Conservation (phyloP, 2,329 filamentous ascomycete species). For the Penicillium sp. region DNA sequence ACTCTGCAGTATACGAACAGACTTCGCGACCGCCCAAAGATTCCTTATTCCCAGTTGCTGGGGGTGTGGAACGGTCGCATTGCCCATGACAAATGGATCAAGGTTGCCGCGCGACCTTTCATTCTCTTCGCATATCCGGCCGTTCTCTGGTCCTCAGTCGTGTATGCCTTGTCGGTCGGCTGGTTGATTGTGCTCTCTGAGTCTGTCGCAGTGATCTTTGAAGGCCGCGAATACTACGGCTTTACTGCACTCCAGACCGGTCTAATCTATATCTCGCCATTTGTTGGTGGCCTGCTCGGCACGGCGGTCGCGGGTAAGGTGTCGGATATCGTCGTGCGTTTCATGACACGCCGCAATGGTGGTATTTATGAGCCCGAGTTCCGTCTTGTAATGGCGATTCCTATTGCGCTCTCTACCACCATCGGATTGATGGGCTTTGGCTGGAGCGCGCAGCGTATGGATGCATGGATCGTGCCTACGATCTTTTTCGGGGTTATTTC, state of each 20-base stretch:
- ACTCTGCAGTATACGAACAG: slow-evolving; percentile 67
- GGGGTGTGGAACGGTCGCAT: slow-evolving; percentile 78
- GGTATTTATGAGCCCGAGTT: slow-evolving; percentile 96
- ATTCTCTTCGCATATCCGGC: slow-evolving; percentile 85
- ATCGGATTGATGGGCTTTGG: slow-evolving; percentile 93
- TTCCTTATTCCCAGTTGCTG: slow-evolving; percentile 75
- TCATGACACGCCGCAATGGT: slow-evolving; percentile 82
- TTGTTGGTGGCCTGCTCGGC: slow-evolving; percentile 85
- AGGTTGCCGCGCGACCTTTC: slow-evolving; percentile 77
- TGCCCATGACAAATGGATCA: slow-evolving; percentile 75
- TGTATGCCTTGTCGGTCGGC: slow-evolving; percentile 86
- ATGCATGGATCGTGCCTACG: slow-evolving; percentile 89
- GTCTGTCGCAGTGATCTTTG: slow-evolving; percentile 79
- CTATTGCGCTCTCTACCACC: slow-evolving; percentile 75
- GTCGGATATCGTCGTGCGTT: slow-evolving; percentile 80
- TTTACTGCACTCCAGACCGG: slow-evolving; percentile 82
- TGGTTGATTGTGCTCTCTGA: slow-evolving; percentile 97
- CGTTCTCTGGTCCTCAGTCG: slow-evolving; percentile 82
- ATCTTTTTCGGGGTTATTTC: slow-evolving; percentile 90
- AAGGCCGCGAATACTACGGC: slow-evolving; percentile 69
- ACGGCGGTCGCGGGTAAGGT: slow-evolving; percentile 88
- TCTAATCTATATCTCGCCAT: slow-evolving; percentile 86
- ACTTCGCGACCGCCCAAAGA: slow-evolving; percentile 67
- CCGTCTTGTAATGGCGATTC: slow-evolving; percentile 81
- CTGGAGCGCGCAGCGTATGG: slow-evolving; percentile 77